Base-by-base conservation (phyloP, 23 red algal species). In the Cyanidiococcus yangmingshanensis region DNA sequence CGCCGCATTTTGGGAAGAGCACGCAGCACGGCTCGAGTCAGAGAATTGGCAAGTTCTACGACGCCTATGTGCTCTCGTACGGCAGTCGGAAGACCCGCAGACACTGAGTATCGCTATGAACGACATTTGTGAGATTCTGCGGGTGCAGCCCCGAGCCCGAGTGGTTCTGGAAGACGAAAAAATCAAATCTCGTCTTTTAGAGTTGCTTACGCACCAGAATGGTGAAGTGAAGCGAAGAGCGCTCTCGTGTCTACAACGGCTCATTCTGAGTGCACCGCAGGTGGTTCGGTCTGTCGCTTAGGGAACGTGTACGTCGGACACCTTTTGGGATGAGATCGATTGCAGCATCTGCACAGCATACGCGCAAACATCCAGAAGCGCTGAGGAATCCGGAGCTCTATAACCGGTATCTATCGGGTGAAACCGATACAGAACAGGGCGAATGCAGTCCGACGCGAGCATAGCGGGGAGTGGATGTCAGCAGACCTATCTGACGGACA, bases 111-210 rank as follows among this genome's bases (percentile, higher is more conserved):
- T 96, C 1, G 92, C 92, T 29, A 87, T 82, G 84, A 80, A 96
- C 75, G 92, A 96, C 38, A 75, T 96, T 33, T 71, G 80, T 38
- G 80, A 86, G 86, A 90, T 90, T 54, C 87, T 96, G 68, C 89
- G 89, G 77, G 71, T 68, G 68, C 87, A 96, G 40, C 87, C 83
- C 25, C 85, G 87, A 38, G 92, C 86, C 37, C 75, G 86, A 27
- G 41, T 67, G 39, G 87, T 92, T 37, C 76, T 79, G 24, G 79
- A 96, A 80, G 59, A 74, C 18, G 77, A 87, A n/a, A 59, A 81
- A 25, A 83, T 96, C 50, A 96, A 96, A 80, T 57, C 77, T 26
- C 87, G 92, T 29, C 84, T 96, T 40, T 87, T 96, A 87, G 82
- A 96, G 76, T 76, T 96, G 68, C 89, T 96, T 29, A 35, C 63